Base-by-base conservation (phyloP, 2,329 filamentous ascomycete genomes). In the Chaetomium sp. region DNA sequence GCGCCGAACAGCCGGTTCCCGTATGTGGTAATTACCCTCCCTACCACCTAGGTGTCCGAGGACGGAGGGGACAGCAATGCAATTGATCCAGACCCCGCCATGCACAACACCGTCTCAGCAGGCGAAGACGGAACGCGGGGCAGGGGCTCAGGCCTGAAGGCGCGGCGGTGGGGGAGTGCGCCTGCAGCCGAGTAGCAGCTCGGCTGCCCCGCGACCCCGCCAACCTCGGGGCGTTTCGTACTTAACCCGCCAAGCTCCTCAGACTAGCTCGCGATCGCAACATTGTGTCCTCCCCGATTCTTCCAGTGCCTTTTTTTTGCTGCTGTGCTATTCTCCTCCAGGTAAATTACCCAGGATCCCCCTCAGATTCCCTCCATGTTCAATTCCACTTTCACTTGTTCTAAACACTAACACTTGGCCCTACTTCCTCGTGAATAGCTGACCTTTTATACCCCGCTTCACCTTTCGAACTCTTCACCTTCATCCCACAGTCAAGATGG, bases 401-500 rank as follows among this genome's bases (percentile, higher is more conserved):
- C 49, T 34, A 14, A 11, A 42, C 51, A 19, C 60, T 61, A 43
- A 60, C 55, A 40, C 8, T 35, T 33, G 36, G 27, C 43, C 49
- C 38, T 45, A 7, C 33, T 6, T 4, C 33, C 19, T 27, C 19
- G 3, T 35, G 8, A 35, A 10, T 33, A 52, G 40, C 7, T 56
- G 42, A 53, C 53, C 57, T 51, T 52, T 51, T 46, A 55, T 41
- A 41, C 44, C 52, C 52, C 49, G 41, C 41, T 38, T 38, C 27
- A 11, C 34, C 19, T 48, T 54, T 3, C 45, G n/a, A 54, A 5
- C 46, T 43, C 32, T 38, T 38, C 49, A 7, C 37, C 40, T 34
- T 43, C 37, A 49, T 54, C 52, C 32, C 38, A 43, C 51, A 48
- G 49, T 45, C 68, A 72, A 66, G 50, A 72, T 72, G 70, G 70